These are phyloP conservation scores for Citrus trifoliata DNA, from an alignment of 345 rosid genomes.

Conservation along the genomic window DNA sequence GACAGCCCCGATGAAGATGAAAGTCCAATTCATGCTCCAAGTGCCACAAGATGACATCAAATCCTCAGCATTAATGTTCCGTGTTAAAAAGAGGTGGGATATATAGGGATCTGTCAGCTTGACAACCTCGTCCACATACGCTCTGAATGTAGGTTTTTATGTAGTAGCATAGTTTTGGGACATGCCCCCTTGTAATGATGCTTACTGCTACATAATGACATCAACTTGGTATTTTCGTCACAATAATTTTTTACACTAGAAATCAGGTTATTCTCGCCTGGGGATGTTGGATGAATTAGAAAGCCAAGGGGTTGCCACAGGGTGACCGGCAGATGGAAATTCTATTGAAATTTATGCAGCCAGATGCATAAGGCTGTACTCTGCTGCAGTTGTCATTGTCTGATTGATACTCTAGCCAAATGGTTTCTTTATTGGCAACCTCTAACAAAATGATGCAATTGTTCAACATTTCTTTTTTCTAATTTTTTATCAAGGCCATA, in stretches of 20 bases:
- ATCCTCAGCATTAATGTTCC: conserved; percentile 67
- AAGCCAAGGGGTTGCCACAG: neutral
- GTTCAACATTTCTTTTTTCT: no score
- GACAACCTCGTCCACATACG: neutral
- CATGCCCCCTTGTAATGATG: conserved; percentile 20
- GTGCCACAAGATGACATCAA: conserved; percentile 86
- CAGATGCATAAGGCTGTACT: neutral
- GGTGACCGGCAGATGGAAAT: neutral
- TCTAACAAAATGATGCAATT: neutral
- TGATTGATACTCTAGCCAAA: neutral
- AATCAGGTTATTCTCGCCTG: neutral
- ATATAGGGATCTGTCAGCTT: conserved; percentile 17
- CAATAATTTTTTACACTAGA: neutral
- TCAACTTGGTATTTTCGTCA: neutral
- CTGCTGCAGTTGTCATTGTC: neutral
- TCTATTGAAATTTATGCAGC: neutral
- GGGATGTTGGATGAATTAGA: neutral
- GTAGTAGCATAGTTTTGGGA: neutral
- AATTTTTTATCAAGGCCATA: neutral
- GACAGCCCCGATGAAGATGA: conserved; percentile 84
- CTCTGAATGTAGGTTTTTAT: neutral
- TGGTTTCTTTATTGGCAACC: neutral
- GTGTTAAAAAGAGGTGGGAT: conserved; percentile 96
- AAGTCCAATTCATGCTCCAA: conserved; percentile 92
- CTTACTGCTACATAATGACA: conserved; percentile 13